phyloP scores from a whole-genome alignment of 2,329 filamentous ascomycete species.

The Xylaria sp. region DNA sequence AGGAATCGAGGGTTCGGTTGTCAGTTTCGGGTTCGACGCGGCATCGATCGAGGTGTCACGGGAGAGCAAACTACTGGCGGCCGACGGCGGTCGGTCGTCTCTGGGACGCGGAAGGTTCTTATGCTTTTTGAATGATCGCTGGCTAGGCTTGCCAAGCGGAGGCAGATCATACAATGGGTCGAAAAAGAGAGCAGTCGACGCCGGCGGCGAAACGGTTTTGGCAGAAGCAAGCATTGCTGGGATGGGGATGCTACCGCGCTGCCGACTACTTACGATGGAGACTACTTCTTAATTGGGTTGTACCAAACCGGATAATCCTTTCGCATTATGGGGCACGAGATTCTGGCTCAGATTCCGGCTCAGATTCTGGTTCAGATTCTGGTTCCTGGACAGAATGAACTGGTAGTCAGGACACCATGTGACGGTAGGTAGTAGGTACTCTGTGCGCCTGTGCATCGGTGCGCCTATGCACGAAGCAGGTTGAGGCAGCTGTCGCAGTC shows the following conservation, averaged over 20 bases:
- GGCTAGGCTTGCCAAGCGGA: conserved; percentile 30
- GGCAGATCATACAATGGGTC: conserved; percentile 32
- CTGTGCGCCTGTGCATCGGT: neutral
- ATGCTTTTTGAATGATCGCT: conserved; percentile 41
- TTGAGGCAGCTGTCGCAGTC: neutral
- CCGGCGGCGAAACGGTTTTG: conserved; percentile 32
- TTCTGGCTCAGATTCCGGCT: no score
- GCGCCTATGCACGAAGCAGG: neutral
- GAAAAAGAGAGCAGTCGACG: conserved; percentile 35
- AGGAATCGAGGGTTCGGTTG: conserved; percentile 37
- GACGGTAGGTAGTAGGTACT: neutral
- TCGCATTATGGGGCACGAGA: conserved; percentile 25
- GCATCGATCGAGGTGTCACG: conserved; percentile 36
- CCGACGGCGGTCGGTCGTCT: conserved; percentile 28
- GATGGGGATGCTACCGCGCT: conserved; percentile 14
- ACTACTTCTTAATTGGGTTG: conserved; percentile 24
- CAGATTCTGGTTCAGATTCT: no score
- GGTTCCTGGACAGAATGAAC: conserved; percentile 13
- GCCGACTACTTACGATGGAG: conserved; percentile 14
- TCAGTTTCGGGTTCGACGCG: conserved; percentile 27
- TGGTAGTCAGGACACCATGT: neutral
- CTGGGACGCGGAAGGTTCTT: conserved; percentile 44
- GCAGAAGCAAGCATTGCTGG: conserved; percentile 35
- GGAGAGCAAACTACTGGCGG: conserved; percentile 19
- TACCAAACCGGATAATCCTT: conserved; percentile 25